phyloP scores from a whole-genome alignment of 139 green algal species.

The Chlorella sp. region DNA sequence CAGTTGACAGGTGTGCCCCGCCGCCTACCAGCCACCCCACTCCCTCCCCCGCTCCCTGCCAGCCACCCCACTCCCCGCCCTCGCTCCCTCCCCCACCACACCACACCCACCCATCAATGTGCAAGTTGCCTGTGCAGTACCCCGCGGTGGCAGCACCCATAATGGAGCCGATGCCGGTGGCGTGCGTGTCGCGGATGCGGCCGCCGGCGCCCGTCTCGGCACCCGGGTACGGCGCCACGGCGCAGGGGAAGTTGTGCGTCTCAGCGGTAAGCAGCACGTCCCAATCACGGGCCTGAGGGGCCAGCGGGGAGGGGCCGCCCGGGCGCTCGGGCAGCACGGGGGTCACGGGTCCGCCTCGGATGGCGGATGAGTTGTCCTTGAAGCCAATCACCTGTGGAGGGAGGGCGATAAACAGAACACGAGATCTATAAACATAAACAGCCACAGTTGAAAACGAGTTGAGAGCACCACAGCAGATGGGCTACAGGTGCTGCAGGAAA shows the following conservation, averaged over 20 bases:
- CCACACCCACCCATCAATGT: slow-evolving; percentile 56
- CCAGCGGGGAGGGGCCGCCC: slow-evolving; percentile 75
- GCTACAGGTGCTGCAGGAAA: no score
- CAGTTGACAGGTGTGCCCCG: neutral
- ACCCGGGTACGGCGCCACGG: slow-evolving; percentile 92
- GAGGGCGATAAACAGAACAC: neutral
- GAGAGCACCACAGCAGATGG: no score
- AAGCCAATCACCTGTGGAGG: slow-evolving; percentile 81
- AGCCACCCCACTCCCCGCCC: neutral
- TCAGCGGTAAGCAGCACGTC: slow-evolving; percentile 99
- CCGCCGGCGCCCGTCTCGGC: slow-evolving; percentile 97
- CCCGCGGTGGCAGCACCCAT: slow-evolving; percentile 93
- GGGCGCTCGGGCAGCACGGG: slow-evolving; percentile 82
- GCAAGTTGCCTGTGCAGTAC: slow-evolving; percentile 98
- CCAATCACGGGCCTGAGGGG: slow-evolving; percentile 75
- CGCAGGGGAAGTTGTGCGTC: slow-evolving; percentile 99
- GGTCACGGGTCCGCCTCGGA: slow-evolving; percentile 67
- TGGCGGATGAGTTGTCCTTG: slow-evolving; percentile 98
- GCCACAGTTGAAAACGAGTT: no score
- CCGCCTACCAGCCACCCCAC: neutral
- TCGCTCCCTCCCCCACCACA: no score
- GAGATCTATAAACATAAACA: no score
- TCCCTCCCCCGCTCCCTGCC: neutral
- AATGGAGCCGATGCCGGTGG: slow-evolving; percentile 96
- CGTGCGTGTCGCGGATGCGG: slow-evolving; percentile 98